phyloP scores from a whole-genome alignment of 2,329 filamentous ascomycete species.

The Diaporthe eres region DNA sequence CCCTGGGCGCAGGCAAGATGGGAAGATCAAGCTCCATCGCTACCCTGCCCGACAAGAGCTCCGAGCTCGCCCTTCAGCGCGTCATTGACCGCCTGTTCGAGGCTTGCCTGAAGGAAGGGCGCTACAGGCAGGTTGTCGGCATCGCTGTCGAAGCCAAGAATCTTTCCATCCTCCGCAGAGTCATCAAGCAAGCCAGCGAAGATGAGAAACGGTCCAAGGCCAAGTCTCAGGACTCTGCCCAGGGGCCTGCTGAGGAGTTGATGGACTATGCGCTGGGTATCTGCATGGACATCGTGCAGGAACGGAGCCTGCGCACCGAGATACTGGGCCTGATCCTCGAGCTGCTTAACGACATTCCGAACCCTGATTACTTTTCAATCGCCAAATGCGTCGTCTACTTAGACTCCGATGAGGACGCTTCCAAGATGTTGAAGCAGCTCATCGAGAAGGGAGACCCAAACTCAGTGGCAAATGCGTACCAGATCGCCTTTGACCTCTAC shows the following conservation, averaged over 20 bases:
- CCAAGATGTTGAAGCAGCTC: conserved; percentile 85
- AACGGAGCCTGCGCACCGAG: conserved; percentile 85
- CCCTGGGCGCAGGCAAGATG: conserved; percentile 67
- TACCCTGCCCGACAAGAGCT: conserved; percentile 76
- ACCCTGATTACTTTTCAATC: conserved; percentile 97
- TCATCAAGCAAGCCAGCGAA: conserved; percentile 90
- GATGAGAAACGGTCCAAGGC: conserved; percentile 82
- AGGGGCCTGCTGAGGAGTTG: conserved; percentile 84
- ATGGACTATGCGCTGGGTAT: conserved; percentile 98
- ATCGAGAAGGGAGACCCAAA: conserved; percentile 83
- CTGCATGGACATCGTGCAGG: conserved; percentile 98
- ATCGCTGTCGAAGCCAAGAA: conserved; percentile 97
- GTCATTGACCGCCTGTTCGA: conserved; percentile 94
- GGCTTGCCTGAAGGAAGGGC: conserved; percentile 85
- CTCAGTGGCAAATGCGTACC: conserved; percentile 90
- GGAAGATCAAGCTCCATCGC: conserved; percentile 73
- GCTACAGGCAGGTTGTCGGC: conserved; percentile 95
- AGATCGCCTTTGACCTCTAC: conserved; percentile 97
- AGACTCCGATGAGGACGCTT: conserved; percentile 91
- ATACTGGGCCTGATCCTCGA: conserved; percentile 95
- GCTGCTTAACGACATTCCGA: conserved; percentile 92
- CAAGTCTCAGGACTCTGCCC: conserved; percentile 65
- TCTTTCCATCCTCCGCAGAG: conserved; percentile 85
- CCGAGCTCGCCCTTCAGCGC: conserved; percentile 83
- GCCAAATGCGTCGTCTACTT: conserved; percentile 98